Percentiles rank a stretch among this genome's conserved stretches.
phyloP scores from a whole-genome alignment of 768 basidiomycete species.

The Mrakia gelida region DNA sequence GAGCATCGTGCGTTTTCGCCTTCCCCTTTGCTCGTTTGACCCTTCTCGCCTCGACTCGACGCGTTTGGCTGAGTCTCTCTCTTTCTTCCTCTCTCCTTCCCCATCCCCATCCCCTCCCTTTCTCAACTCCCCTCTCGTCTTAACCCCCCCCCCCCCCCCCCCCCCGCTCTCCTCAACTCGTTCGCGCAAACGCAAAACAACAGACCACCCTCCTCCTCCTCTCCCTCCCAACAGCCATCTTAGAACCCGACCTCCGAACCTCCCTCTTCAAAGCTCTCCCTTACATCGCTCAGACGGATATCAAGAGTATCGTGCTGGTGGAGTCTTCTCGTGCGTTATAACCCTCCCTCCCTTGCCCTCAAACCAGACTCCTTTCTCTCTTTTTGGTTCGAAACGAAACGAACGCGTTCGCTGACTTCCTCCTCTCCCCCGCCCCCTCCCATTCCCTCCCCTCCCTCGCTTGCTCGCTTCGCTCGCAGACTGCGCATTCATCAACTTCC shows the following conservation, averaged over 20 bases:
- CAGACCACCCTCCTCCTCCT: conserved; percentile 85
- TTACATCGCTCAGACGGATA: conserved; percentile 56
- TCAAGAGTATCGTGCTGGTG: conserved; percentile 82
- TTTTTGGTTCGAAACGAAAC: not conserved
- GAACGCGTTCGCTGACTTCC: not conserved
- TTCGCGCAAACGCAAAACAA: not conserved
- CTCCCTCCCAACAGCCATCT: conserved; percentile 63
- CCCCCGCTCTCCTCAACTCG: conserved; percentile 4
- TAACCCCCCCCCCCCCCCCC: conserved; percentile 30
- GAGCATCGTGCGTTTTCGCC: conserved; percentile 61
- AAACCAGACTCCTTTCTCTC: not conserved
- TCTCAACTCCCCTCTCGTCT: not conserved
- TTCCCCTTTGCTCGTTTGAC: not conserved
- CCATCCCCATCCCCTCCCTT: not conserved
- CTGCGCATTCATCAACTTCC: conserved; percentile 96
- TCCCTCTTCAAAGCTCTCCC: conserved; percentile 65
- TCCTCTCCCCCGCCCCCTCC: not conserved
- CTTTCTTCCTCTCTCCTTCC: not conserved
- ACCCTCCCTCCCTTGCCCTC: conserved; percentile 46
- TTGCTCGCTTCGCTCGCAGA: conserved; percentile 44
- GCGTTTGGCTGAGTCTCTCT: not conserved
- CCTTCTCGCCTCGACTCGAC: too few species aligned
- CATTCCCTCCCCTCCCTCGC: not conserved
- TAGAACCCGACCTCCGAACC: conserved; percentile 70
- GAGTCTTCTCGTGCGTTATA: conserved; percentile 41